Percentiles rank a stretch among this genome's conserved stretches.
phyloP scores from a whole-genome alignment of 495 filamentous ascomycete genomes.

The Hyaloscypha finlandica region DNA sequence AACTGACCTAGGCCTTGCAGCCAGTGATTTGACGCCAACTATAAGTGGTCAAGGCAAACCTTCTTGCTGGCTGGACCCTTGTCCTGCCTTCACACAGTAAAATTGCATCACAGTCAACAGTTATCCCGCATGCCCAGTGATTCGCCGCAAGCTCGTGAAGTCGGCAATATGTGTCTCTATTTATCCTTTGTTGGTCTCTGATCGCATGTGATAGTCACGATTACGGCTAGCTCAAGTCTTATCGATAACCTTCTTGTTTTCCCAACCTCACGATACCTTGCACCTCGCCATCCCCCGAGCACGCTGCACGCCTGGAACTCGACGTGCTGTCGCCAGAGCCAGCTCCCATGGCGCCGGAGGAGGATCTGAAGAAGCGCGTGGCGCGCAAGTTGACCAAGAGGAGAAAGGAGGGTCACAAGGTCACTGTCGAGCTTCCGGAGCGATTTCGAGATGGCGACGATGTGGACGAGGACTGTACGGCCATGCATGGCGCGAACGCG shows the following conservation, averaged over 20 bases:
- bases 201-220: conserved; percentile 15
- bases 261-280: background rate
- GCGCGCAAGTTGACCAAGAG: conserved; percentile 61
- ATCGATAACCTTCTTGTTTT: conserved; percentile 13
- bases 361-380: conserved; percentile 37
- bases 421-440: conserved; percentile 76
- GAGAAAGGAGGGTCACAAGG: conserved; percentile 54
- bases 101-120: background rate
- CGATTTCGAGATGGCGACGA: conserved; percentile 70
- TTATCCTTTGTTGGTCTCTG: background rate
- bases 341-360: conserved; percentile 41
- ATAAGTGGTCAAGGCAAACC: background rate
- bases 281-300: background rate
- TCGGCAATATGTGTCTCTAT: background rate
- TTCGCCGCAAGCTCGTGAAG: background rate
- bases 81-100: too few relatives aligned
- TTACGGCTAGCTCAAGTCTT: conserved; percentile 3
- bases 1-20: background rate
- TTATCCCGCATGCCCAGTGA: background rate
- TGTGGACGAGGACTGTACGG: conserved; percentile 71
- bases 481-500: conserved; percentile 50
- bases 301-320: conserved; percentile 6
- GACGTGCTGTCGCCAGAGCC: conserved; percentile 20
- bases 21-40: background rate
- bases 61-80: background rate